Evolutionary conservation across 768 basidiomycete species (phyloP).

Genomic region (Mycena maculata): DNA sequence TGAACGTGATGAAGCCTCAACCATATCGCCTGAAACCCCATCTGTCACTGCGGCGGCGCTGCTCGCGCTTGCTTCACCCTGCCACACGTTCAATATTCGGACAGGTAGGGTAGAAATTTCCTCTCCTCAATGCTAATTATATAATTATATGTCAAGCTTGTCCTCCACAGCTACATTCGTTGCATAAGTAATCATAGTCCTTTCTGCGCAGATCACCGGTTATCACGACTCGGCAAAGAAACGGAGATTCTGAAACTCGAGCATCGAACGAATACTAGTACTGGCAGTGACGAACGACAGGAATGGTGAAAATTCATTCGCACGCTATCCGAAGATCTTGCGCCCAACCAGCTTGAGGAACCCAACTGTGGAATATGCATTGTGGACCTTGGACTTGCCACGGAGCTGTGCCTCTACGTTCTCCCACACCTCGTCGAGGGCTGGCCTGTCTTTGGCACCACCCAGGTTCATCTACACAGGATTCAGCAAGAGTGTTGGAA

Average conservation of each 20-base stretch:
- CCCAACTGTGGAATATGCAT: conserved; percentile 1
- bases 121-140: too few relatives aligned
- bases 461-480: conserved; percentile 8
- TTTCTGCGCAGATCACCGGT: conserved; percentile 12
- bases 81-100: too few relatives aligned
- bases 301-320: conserved; percentile 5
- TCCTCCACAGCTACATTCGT: too few relatives aligned
- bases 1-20: too few relatives aligned
- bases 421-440: conserved; percentile 1
- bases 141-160: too few relatives aligned
- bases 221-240: conserved; percentile 13
- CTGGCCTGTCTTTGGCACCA: conserved; percentile 1
- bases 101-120: too few relatives aligned
- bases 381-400: not conserved
- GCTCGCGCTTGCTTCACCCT: too few relatives aligned
- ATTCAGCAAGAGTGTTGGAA: conserved; percentile 6
- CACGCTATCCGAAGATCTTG: conserved; percentile 1
- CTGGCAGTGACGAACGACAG: conserved; percentile 8
- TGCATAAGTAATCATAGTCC: conserved; percentile 17
- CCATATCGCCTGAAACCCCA: too few relatives aligned
- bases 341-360: not conserved
- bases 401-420: not conserved
- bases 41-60: too few relatives aligned
- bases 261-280: conserved; percentile 5
- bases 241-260: conserved; percentile 9